Conservation (phyloP, 352 stramenopile genomes). For the Aphanomyces cochlioides region DNA sequence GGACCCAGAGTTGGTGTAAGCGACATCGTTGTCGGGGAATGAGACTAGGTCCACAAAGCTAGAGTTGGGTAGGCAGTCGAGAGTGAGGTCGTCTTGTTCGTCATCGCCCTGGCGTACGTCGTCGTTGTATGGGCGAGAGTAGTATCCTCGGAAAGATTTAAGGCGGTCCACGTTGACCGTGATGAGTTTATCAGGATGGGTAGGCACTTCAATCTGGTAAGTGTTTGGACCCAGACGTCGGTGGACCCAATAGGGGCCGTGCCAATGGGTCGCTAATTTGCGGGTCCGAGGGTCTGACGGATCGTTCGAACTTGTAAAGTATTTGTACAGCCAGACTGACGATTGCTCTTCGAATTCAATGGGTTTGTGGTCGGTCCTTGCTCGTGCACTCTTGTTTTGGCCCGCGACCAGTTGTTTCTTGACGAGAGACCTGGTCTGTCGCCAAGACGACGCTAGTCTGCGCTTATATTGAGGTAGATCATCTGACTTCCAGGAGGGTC, state of each 20-base stretch:
- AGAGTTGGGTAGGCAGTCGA: not conserved
- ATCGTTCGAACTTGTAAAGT: not conserved
- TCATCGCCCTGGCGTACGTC: not conserved
- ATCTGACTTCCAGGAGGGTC: not conserved
- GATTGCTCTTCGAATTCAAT: constrained; percentile 6
- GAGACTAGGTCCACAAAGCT: not conserved
- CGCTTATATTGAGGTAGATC: constrained; percentile 11
- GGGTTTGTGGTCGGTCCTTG: not conserved
- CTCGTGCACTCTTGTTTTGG: not conserved
- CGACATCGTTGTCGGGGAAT: not conserved
- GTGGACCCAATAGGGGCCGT: not conserved
- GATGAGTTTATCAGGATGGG: not conserved
- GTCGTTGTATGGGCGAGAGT: constrained; percentile 9
- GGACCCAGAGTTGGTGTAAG: not conserved
- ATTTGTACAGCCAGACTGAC: constrained; percentile 13
- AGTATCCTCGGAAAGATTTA: not conserved
- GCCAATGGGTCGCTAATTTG: constrained; percentile 1
- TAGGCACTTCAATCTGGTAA: not conserved
- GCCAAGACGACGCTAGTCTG: not conserved
- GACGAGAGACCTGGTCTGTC: not conserved
- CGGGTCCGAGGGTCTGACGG: not conserved
- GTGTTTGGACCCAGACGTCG: not conserved
- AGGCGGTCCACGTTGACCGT: constrained; percentile 15
- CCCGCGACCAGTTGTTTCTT: not conserved
- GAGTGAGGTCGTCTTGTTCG: not conserved